Conservation (phyloP, 1,284 basidiomycete species). For the Moniliophthora roreri region DNA sequence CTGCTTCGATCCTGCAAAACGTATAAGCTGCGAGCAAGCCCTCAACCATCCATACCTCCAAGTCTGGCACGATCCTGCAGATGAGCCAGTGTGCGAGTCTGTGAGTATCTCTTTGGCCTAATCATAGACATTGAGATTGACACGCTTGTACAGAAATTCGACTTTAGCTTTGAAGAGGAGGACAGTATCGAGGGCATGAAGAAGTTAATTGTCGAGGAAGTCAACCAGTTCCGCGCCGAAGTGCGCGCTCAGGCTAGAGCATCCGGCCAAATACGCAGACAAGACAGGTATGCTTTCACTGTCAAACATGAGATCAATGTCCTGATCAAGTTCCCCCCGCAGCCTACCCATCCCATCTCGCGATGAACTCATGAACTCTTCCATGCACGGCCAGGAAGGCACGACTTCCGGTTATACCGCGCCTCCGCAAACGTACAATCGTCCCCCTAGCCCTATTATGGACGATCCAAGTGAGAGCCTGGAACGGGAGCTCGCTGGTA, state of each 20-base stretch:
- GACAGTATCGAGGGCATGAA: slow-evolving; percentile 98
- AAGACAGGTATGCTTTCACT: slow-evolving; percentile 56
- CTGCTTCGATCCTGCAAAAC: slow-evolving; percentile 94
- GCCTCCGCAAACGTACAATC: slow-evolving; percentile 29
- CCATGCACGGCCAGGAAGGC: slow-evolving; percentile 69
- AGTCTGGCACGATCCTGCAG: slow-evolving; percentile 94
- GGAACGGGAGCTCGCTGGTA: slow-evolving; percentile 79
- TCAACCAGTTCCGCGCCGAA: slow-evolving; percentile 84
- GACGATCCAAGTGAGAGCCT: slow-evolving; percentile 88
- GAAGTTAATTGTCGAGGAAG: slow-evolving; percentile 91
- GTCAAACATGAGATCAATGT: slow-evolving; percentile 4
- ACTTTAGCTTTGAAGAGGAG: slow-evolving; percentile 98
- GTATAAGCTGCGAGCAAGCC: slow-evolving; percentile 95
- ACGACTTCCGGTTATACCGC: slow-evolving; percentile 69
- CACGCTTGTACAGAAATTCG: slow-evolving; percentile 68
- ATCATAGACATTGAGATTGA: slow-evolving; percentile 2
- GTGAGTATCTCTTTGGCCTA: slow-evolving; percentile 37
- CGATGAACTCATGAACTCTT: slow-evolving; percentile 78
- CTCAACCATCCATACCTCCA: slow-evolving; percentile 92
- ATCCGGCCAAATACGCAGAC: slow-evolving; percentile 64
- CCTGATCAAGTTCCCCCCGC: background rate
- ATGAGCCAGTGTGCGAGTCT: slow-evolving; percentile 80
- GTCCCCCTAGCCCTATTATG: slow-evolving; percentile 60
- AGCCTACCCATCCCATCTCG: slow-evolving; percentile 76
- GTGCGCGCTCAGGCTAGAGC: slow-evolving; percentile 79